These are phyloP conservation scores for Acanthamoeba divionensis DNA, from an alignment of 208 protist genomes.

Conservation along the genomic window DNA sequence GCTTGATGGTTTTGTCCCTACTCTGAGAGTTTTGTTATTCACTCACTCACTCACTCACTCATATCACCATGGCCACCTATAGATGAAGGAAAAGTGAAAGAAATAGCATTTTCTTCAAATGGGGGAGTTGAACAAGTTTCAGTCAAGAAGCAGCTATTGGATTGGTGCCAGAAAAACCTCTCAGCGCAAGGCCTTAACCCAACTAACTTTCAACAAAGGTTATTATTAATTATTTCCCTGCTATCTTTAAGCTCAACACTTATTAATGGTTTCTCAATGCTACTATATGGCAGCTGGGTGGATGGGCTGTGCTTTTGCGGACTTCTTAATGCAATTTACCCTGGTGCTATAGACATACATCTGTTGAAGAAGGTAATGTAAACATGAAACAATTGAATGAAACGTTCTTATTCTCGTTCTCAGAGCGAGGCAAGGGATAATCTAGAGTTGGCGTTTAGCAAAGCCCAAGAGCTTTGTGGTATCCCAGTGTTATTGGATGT, in stretches of 20 bases:
- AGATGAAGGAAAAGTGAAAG: too few species aligned
- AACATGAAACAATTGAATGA: neutral
- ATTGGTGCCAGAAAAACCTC: constrained; percentile 40
- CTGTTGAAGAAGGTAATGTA: neutral
- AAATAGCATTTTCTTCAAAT: too few species aligned
- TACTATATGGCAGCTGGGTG: neutral
- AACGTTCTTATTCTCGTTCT: neutral
- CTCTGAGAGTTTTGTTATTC: too few species aligned
- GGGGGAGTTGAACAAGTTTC: too few species aligned
- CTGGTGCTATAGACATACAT: neutral
- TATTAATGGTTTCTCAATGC: neutral
- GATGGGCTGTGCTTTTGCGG: constrained; percentile 35
- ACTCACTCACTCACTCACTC: too few species aligned
- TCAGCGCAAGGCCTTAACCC: neutral
- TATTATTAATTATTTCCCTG: neutral
- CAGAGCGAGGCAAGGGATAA: neutral
- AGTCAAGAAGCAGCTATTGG: constrained; percentile 33
- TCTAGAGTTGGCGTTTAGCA: neutral
- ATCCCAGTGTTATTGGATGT: constrained; percentile 27
- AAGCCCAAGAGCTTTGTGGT: neutral
- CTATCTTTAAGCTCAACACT: too few species aligned
- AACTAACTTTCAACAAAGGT: constrained; percentile 44
- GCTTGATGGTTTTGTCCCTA: constrained; percentile 1
- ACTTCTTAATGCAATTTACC: neutral
- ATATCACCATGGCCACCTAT: too few species aligned